Evolutionary conservation across 345 rosid genomes (phyloP), one percentile per base, ranked within the genome.

Genomic region (Citrus cavaleriei): DNA sequence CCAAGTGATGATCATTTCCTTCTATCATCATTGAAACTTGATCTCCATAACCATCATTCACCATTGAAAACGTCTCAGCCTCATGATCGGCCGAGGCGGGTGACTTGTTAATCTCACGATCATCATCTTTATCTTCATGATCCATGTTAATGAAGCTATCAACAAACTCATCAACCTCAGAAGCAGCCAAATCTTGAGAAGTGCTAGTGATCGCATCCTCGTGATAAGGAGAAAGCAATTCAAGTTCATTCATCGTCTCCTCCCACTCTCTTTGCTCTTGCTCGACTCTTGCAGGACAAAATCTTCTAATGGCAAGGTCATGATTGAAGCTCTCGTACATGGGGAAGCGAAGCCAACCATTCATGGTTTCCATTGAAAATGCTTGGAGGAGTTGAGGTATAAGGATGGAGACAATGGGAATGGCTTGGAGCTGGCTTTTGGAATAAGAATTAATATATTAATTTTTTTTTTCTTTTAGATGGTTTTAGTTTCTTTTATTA

Each of bases 221-320:
- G 2, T 80, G 69, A 28, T 63, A 57, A 37, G 83, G 78, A 72
- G 81, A 82, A 73, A 79, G 64, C 2, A 75, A 67, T 19, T 84
- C 83, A 40, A 72, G 10, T 37, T 86, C 89, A 63, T 66, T 78
- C 65, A 85, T 57, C 21, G 73, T 72, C 58, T 81, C 85, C 35
- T 83, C 84, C 87, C 78, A 78, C 10, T 82, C 90, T 49, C 51
- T 82, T 72, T 82, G 86, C 30, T 88, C 91, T 51, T 82, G 86
- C 85, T 87, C 87, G 62, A 84, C 40, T 82, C 94, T 74, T 68
- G 88, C 94, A 8, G 91, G 90, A 65, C 94, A 89, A 63, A 91
- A 91, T 80, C 87, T 85, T 82, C 91, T 62, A 21, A 91, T 85
- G 80, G 94, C 92, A 73, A 83, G 83, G 49, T 91, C 92, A 16